These are phyloP conservation scores for Xanthoconium purpureum DNA, from an alignment of 768 basidiomycete species.

Conservation along the genomic window DNA sequence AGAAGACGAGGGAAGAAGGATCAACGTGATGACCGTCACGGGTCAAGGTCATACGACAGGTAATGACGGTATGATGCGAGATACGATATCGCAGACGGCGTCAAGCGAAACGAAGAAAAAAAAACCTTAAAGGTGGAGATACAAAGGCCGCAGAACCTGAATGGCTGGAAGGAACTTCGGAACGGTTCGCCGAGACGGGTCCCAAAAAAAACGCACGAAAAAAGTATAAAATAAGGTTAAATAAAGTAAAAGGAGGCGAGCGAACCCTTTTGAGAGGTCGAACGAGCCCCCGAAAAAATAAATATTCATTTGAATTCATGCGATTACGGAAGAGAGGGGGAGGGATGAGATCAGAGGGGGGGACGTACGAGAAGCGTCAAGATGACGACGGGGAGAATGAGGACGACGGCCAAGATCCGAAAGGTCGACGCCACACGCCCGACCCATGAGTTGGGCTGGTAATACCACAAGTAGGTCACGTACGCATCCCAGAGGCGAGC, in stretches of 20 bases:
- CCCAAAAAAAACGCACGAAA: background rate
- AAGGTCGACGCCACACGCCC: constrained; percentile 58
- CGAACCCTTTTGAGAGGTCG: constrained; percentile 1
- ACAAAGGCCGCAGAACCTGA: background rate
- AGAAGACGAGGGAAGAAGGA: background rate
- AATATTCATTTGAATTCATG: background rate
- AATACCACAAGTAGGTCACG: constrained; percentile 60
- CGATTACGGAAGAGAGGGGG: constrained; percentile 9
- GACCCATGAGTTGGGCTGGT: constrained; percentile 65
- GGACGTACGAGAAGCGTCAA: constrained; percentile 64
- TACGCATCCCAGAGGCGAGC: constrained; percentile 57
- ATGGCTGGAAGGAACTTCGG: constrained; percentile 5
- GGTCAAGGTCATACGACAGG: no score
- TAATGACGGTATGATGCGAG: background rate
- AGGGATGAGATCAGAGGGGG: background rate
- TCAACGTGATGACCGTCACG: background rate
- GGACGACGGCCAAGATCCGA: constrained; percentile 59
- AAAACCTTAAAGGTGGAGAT: constrained; percentile 13
- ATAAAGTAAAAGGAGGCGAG: background rate
- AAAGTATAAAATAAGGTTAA: constrained; percentile 11
- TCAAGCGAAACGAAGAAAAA: constrained; percentile 5
- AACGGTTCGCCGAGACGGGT: constrained; percentile 10
- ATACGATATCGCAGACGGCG: background rate
- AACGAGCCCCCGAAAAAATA: constrained; percentile 1
- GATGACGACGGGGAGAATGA: constrained; percentile 48